These are phyloP conservation scores for Mortierella sp. DNA, from an alignment of 371 early-diverging fungal genomes.

Conservation along the genomic window DNA sequence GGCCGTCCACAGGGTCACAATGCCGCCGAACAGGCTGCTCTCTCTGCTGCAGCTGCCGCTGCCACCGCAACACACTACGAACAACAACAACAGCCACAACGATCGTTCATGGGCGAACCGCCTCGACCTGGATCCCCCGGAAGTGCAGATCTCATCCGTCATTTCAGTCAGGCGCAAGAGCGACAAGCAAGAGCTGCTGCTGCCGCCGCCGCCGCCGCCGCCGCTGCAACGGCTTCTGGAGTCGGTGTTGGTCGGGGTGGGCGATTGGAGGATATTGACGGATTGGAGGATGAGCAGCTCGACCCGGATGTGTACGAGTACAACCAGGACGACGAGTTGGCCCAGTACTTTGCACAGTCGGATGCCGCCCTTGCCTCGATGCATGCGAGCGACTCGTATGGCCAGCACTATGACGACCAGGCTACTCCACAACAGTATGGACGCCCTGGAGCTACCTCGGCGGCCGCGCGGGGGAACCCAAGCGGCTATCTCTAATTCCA, in stretches of 20 bases:
- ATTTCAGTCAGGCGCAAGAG: constrained; percentile 53
- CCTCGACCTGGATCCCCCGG: constrained; percentile 43
- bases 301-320: constrained; percentile 51
- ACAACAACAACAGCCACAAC: constrained; percentile 20
- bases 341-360: constrained; percentile 53
- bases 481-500: constrained; percentile 13
- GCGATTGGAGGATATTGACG: constrained; percentile 15
- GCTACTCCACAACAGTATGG: constrained; percentile 21
- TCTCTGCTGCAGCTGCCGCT: constrained; percentile 47
- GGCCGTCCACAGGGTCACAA: constrained; percentile 1
- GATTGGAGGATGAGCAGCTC: background rate
- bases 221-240: background rate
- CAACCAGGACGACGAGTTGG: constrained; percentile 50
- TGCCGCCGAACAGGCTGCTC: constrained; percentile 45
- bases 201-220: constrained; percentile 1
- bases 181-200: constrained; percentile 36
- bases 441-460: background rate
- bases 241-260: background rate
- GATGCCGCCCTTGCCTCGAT: constrained; percentile 33
- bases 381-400: constrained; percentile 16
- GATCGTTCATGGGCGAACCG: constrained; percentile 22
- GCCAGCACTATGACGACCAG: constrained; percentile 18
- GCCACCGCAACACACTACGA: constrained; percentile 33
- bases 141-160: constrained; percentile 47
- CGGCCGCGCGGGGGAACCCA: constrained; percentile 15